Percentiles rank a stretch among this genome's conserved stretches.
phyloP scores from a whole-genome alignment of 257 asterid genomes.

The Leptodermis oblonga region DNA sequence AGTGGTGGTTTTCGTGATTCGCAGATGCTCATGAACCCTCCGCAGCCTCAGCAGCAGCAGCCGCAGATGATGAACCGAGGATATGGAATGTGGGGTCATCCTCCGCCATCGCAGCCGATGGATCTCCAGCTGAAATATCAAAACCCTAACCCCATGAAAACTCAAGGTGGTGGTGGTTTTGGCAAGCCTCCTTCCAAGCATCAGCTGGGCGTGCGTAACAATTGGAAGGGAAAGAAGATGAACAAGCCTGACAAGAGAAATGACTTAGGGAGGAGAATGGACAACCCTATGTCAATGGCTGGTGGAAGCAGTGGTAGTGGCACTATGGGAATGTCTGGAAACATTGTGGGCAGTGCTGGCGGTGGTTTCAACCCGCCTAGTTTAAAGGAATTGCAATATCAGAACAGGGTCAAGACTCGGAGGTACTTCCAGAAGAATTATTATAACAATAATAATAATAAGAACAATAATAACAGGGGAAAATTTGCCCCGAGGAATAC shows the following conservation, averaged over 20 bases:
- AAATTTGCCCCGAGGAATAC: constrained; percentile 75
- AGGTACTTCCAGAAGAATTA: constrained; percentile 56
- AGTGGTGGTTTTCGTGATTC: constrained; percentile 7
- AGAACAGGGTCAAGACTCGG: constrained; percentile 60
- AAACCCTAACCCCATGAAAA: constrained; percentile 41
- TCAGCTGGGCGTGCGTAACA: constrained; percentile 60
- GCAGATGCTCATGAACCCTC: constrained; percentile 46
- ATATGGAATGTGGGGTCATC: constrained; percentile 62
- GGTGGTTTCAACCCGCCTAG: constrained; percentile 60
- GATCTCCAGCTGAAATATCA: constrained; percentile 41
- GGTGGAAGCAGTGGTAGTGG: constrained; percentile 37
- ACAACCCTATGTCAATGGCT: constrained; percentile 26
- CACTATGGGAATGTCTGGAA: constrained; percentile 9
- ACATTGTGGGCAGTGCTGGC: constrained; percentile 22
- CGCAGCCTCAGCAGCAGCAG: constrained; percentile 22
- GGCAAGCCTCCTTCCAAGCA: constrained; percentile 30
- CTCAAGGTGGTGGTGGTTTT: constrained; percentile 12
- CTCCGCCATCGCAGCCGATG: constrained; percentile 26
- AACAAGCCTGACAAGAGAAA: constrained; percentile 38
- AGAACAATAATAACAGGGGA: constrained; percentile 33
- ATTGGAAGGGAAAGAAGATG: constrained; percentile 71
- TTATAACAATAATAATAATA: constrained; percentile 34
- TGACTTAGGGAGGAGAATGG: constrained; percentile 46
- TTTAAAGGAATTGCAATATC: constrained; percentile 61
- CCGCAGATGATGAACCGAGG: constrained; percentile 45